Percentiles rank a stretch among this genome's conserved stretches.
phyloP scores from a whole-genome alignment of 306 rosid species.

The Ammopiptanthus mongolicus region DNA sequence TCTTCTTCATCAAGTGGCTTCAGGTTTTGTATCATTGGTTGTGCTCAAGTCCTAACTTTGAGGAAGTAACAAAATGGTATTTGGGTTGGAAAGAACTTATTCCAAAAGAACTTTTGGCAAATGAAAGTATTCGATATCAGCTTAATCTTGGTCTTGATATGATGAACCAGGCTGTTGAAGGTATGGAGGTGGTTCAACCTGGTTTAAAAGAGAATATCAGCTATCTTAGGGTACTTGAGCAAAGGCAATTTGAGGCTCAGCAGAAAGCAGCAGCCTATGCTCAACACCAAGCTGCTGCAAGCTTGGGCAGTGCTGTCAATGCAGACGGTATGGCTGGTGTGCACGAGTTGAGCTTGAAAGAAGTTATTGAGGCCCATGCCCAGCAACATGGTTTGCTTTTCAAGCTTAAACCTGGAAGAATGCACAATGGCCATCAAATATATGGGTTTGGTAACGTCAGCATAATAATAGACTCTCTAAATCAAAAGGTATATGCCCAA shows the following conservation, averaged over 20 bases:
- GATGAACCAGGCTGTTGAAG: constrained; percentile 85
- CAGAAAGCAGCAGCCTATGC: constrained; percentile 68
- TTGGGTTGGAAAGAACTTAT: constrained; percentile 84
- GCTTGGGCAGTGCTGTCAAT: constrained; percentile 40
- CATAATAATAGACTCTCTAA: constrained; percentile 57
- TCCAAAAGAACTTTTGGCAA: constrained; percentile 76
- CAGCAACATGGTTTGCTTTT: constrained; percentile 64
- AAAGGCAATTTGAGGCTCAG: constrained; percentile 88
- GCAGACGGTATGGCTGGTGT: constrained; percentile 43
- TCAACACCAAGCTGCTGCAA: constrained; percentile 58
- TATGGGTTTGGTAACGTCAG: constrained; percentile 76
- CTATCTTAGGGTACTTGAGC: constrained; percentile 68
- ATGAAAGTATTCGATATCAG: constrained; percentile 64
- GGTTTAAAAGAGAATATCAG: constrained; percentile 80
- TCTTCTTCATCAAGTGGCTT: constrained; percentile 82
- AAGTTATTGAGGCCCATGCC: constrained; percentile 75
- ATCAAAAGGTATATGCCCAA: constrained; percentile 74
- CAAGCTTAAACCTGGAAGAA: constrained; percentile 76
- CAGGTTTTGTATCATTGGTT: constrained; percentile 84
- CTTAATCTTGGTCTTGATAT: constrained; percentile 76
- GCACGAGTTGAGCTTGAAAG: constrained; percentile 75
- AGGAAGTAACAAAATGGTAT: constrained; percentile 83
- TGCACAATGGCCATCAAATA: constrained; percentile 77
- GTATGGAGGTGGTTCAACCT: constrained; percentile 86
- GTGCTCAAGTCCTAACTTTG: constrained; percentile 70